Percentiles rank a stretch among this genome's conserved stretches.
These are phyloP conservation scores for Draba incana DNA, from an alignment of 345 rosid genomes.

Conservation along the genomic window DNA sequence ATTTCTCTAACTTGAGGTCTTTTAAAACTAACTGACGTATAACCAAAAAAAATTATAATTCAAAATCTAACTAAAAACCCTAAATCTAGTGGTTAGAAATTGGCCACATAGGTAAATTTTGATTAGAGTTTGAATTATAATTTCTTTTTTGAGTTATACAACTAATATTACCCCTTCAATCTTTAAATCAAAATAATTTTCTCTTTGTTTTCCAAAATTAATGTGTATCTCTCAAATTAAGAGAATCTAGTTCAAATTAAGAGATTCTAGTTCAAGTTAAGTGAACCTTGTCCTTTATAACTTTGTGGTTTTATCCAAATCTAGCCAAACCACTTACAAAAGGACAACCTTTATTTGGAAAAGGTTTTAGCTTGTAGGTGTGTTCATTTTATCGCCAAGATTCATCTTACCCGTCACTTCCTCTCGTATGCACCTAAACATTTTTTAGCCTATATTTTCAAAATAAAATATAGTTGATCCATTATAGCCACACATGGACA, in stretches of 20 bases:
- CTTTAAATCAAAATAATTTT: not conserved
- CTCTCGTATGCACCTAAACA: conserved; percentile 26
- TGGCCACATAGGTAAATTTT: too few relatives aligned
- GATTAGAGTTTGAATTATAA: too few relatives aligned
- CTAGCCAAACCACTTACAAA: conserved; percentile 13
- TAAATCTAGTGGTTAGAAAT: too few relatives aligned
- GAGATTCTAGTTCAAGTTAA: too few relatives aligned
- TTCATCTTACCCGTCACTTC: conserved; percentile 32
- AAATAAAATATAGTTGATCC: conserved; percentile 1
- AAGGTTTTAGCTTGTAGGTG: conserved; percentile 26
- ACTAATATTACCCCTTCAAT: too few relatives aligned
- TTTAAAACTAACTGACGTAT: too few relatives aligned
- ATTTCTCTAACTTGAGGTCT: too few relatives aligned
- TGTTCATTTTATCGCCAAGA: conserved; percentile 30
- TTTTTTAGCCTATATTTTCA: conserved; percentile 1
- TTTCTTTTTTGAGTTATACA: too few relatives aligned
- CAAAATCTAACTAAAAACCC: too few relatives aligned
- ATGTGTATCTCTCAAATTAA: conserved; percentile 10
- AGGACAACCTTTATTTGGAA: conserved; percentile 26
- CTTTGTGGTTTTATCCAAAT: not conserved
- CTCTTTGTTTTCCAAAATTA: not conserved
- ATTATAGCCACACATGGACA: conserved; percentile 14
- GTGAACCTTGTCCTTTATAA: not conserved
- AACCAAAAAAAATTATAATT: too few relatives aligned
- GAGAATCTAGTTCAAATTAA: not conserved